These are phyloP conservation scores for Kodamaea sp. DNA, from an alignment of 1,139 yeast species.

Conservation along the genomic window DNA sequence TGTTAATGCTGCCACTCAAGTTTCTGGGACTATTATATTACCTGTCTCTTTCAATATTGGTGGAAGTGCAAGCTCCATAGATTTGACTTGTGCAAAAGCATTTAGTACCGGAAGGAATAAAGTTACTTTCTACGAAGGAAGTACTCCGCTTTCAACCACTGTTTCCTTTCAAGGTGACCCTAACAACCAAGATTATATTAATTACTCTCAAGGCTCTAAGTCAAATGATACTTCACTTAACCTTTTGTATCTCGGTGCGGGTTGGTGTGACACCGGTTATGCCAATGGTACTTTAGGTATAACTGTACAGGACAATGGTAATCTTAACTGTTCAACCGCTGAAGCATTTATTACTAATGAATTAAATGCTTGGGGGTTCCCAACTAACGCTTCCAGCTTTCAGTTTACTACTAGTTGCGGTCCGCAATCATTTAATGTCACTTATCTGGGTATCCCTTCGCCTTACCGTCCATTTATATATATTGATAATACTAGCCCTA, in stretches of 20 bases:
- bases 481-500: too few relatives aligned
- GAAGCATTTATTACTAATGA: slow-evolving; percentile 20
- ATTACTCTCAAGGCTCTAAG: slow-evolving; percentile 11
- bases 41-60: slow-evolving; percentile 28
- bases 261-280: slow-evolving; percentile 22
- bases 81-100: slow-evolving; percentile 18
- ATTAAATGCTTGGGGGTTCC: slow-evolving; percentile 21
- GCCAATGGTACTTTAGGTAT: slow-evolving; percentile 23
- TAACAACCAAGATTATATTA: slow-evolving; percentile 1
- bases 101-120: slow-evolving; percentile 22
- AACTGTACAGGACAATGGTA: slow-evolving; percentile 3
- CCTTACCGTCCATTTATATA: slow-evolving; percentile 25
- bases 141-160: slow-evolving; percentile 13
- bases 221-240: slow-evolving; percentile 14
- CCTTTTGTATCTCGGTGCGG: slow-evolving; percentile 15
- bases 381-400: slow-evolving; percentile 12
- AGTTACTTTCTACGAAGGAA: slow-evolving; percentile 25
- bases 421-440: slow-evolving; percentile 9
- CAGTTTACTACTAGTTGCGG: slow-evolving; percentile 16
- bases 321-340: slow-evolving; percentile 21
- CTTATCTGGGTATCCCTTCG: slow-evolving; percentile 23
- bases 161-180: slow-evolving; percentile 13
- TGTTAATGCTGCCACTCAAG: slow-evolving; percentile 13
- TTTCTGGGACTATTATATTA: slow-evolving; percentile 21
- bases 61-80: slow-evolving; percentile 16